Conservation (phyloP, 164 flowering plant genomes). For the Cinnamomum chago region DNA sequence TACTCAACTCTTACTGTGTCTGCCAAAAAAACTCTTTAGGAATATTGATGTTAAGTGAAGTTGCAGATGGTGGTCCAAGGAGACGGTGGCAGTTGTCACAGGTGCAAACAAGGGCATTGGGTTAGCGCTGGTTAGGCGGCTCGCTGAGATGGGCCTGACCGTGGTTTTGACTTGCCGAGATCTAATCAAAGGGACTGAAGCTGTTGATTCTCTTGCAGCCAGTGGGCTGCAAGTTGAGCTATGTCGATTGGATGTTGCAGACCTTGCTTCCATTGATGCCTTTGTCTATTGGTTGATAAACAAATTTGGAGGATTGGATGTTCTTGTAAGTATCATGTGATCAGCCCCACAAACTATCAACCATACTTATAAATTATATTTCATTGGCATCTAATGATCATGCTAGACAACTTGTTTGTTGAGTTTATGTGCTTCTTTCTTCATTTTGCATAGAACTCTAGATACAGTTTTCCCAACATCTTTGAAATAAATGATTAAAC, state of each 20-base stretch:
- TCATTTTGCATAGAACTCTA: too few relatives aligned
- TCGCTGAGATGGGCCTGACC: neutral
- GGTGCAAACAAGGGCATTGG: neutral
- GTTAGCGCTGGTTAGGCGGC: neutral
- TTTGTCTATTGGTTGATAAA: conserved; percentile 49
- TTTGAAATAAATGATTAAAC: too few relatives aligned
- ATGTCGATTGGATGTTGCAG: conserved; percentile 49
- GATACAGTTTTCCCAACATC: too few relatives aligned
- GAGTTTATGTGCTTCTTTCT: too few relatives aligned
- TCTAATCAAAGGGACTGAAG: neutral
- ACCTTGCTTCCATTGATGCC: conserved; percentile 41
- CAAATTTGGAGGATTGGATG: conserved; percentile 42
- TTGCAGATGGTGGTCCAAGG: too few relatives aligned
- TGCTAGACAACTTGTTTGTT: too few relatives aligned
- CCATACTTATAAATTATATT: too few relatives aligned
- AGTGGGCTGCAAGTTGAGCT: neutral
- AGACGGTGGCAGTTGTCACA: neutral
- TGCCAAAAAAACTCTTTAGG: too few relatives aligned
- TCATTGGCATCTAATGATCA: too few relatives aligned
- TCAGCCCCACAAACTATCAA: too few relatives aligned
- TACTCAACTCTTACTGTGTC: too few relatives aligned
- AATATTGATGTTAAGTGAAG: too few relatives aligned
- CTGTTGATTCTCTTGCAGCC: neutral
- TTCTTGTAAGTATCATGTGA: conserved; percentile 49
- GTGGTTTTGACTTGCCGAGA: neutral